Evolutionary conservation across 345 rosid species (phyloP), one percentile per base, ranked within the genome.

Genomic region (Litchi chinensis): DNA sequence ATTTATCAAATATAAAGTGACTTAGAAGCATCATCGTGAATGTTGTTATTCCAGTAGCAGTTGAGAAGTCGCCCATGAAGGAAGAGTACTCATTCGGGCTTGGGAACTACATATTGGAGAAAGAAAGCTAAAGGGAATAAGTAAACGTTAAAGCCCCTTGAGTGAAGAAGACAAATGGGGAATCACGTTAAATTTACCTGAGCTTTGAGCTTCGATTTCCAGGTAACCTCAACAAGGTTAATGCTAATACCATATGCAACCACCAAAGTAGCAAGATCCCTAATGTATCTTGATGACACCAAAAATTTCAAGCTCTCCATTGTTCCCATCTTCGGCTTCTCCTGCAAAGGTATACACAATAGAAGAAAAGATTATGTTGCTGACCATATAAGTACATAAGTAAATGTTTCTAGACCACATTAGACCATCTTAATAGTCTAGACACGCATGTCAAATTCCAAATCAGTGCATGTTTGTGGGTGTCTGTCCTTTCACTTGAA

Each of bases 201-300:
- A n/a, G 99, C 99, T 87, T 95, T 95, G 79, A 95, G 97, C 86
- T 95, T 95, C 41, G 99, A 95, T 84, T 95, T 95, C 99, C 99
- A 95, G 52, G 99, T 95, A 83, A 93, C 98, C 82, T 95, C 99
- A 44, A 95, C 99, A 39, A 95, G 97, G 84, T 95, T 95, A 85
- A 93, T 95, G 85, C 99, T 95, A 68, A 95, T 95, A 80, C 99
- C 99, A 73, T 95, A 95, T 6, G 99, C 99, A 78, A 95, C 98
- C 83, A 95, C 99, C 89, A 95, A 86, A 77, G 95, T 92, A 50
- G 99, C 99, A 70, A 93, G 96, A 86, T 95, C 93, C 85, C 99
- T 89, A 54, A 95, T 92, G 83, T 95, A 95, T 68, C 79, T 91
- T 69, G 97, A 92, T 70, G 99, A 93, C 41, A 90, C 90, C 88